A percentile compares a stretch with the other conserved stretches of the same genome.
These are phyloP conservation scores for Zelonia costaricensis DNA, from an alignment of 208 protist genomes.

Conservation along the genomic window DNA sequence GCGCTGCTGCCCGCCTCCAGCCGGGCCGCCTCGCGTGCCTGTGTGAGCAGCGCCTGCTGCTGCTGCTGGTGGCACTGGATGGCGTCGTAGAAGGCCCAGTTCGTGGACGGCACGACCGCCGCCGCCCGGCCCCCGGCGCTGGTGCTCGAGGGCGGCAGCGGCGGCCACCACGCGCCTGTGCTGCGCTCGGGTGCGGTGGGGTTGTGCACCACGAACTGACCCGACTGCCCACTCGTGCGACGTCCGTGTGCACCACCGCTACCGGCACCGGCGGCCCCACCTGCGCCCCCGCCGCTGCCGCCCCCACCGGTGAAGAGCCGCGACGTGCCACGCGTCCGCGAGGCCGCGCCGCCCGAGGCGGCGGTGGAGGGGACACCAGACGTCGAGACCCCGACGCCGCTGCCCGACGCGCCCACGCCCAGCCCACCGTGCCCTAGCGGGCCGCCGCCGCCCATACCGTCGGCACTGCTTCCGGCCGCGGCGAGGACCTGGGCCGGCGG, in stretches of 20 bases:
- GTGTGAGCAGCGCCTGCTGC: background rate
- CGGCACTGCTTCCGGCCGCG: slow-evolving; percentile 6
- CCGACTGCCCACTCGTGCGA: background rate
- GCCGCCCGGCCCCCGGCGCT: too few relatives aligned
- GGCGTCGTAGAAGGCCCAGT: slow-evolving; percentile 22
- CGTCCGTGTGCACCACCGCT: too few relatives aligned
- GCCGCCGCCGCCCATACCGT: background rate
- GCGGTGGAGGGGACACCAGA: background rate
- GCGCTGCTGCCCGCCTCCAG: too few relatives aligned
- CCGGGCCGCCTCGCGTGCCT: background rate
- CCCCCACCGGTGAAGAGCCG: background rate
- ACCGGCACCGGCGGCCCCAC: background rate
- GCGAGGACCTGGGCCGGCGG: slow-evolving; percentile 21
- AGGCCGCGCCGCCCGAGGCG: background rate
- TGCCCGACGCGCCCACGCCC: too few relatives aligned
- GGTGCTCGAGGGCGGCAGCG: too few relatives aligned
- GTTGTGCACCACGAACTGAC: background rate
- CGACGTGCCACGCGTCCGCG: background rate
- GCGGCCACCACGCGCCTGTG: slow-evolving; percentile 8
- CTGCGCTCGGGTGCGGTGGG: slow-evolving; percentile 1
- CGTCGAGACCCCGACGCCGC: background rate
- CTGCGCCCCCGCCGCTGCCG: background rate
- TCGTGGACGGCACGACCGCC: slow-evolving; percentile 27
- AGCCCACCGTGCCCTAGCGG: too few relatives aligned
- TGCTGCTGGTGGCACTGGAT: slow-evolving; percentile 19